Base-by-base conservation (phyloP, 106 monocot species). In the Gastrodia elata region DNA sequence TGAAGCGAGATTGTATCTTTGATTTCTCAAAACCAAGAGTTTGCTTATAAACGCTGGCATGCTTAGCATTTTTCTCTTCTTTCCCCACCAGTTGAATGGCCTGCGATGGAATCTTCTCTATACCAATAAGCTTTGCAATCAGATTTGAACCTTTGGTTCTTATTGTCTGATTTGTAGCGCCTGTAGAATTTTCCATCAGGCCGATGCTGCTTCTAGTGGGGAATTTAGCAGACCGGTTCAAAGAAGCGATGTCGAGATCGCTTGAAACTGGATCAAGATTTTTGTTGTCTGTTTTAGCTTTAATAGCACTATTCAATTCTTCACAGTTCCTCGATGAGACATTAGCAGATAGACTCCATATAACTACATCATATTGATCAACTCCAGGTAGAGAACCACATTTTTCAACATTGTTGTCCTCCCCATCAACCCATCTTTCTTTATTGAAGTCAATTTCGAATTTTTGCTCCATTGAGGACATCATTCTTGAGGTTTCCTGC, bases 51-150 rank as follows among this genome's bases (percentile, higher is more conserved):
- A 67, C 7, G 6, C 18, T 38, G 5, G 3, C 22, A 5, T 14
- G 56, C 34, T 52, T 49, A 9, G 70, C 57, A 32, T 20, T 48
- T 16, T 80, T 55, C 28, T 57, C 27, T 33, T 71, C 65, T 46
- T 38, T 68, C 20, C 27, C 67, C 22, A 65, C 13, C 4, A 34
- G 7, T 35, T 59, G 39, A 36, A 42, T 35, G 14, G 13, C 28
- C 43, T 75, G 65, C 6, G 32, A 65, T 11, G 89, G 86, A 2
- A 76, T 46, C 69, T 82, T 82, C 77, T 84, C 85, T 10, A 90
- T 67, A 15, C 86, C 89, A 86, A 90, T 90, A 16, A 90, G 82
- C 81, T 80, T 90, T 49, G 82, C 86, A 64, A 90, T 74, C 77
- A 90, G 68, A 46, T 48, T 84, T 33, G 85, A 83, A 57, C 56